These are phyloP conservation scores for Fusarium pseudograminearum DNA, from an alignment of 2,329 filamentous ascomycete species.

Conservation along the genomic window DNA sequence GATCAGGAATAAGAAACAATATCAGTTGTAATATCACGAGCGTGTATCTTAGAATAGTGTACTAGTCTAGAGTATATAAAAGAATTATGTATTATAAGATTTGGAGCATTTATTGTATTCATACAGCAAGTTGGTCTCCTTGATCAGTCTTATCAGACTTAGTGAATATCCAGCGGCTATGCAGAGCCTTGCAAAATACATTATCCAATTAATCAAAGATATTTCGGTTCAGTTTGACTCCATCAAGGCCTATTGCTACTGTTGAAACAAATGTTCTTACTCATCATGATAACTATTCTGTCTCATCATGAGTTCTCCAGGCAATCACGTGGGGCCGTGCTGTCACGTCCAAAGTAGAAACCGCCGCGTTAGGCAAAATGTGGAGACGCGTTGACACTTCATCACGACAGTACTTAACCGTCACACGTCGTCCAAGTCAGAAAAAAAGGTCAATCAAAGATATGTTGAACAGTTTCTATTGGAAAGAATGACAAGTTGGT, in stretches of 20 bases:
- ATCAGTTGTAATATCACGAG: slow-evolving; percentile 10
- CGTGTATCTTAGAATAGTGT: not conserved
- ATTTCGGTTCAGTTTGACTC: not conserved
- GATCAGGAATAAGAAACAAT: slow-evolving; percentile 35
- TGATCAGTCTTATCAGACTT: no score
- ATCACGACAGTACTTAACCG: slow-evolving; percentile 24
- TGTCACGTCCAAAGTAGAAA: slow-evolving; percentile 9
- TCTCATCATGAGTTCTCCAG: not conserved
- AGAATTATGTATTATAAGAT: not conserved
- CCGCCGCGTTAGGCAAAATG: slow-evolving; percentile 32
- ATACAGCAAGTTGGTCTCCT: not conserved
- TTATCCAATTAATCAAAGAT: not conserved
- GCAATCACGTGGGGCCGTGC: slow-evolving; percentile 31
- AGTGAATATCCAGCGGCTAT: not conserved
- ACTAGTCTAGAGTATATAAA: not conserved
- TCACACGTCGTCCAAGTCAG: slow-evolving; percentile 13
- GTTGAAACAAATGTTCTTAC: not conserved
- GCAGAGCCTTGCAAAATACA: not conserved
- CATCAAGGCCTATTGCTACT: no score
- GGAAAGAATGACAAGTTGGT: slow-evolving; percentile 56
- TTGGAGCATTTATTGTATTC: not conserved
- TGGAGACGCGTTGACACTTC: slow-evolving; percentile 45
- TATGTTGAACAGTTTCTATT: slow-evolving; percentile 19
- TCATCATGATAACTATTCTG: not conserved
- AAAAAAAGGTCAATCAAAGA: slow-evolving; percentile 11